These are phyloP conservation scores for Venturia asperata DNA, from an alignment of 2,329 filamentous ascomycete species.

Conservation along the genomic window DNA sequence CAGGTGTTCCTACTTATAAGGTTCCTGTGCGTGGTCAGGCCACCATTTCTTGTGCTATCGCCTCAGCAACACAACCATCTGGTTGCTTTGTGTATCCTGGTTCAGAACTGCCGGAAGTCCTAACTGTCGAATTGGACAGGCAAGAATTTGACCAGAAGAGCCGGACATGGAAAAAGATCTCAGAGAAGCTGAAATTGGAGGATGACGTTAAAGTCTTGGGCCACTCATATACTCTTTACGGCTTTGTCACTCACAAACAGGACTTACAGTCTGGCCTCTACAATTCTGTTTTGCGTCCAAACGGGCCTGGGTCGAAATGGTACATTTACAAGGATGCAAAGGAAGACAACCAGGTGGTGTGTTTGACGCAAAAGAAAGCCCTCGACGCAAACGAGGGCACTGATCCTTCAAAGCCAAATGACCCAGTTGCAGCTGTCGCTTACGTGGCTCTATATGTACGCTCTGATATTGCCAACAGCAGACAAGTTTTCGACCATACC, in stretches of 20 bases:
- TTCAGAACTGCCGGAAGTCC: slow-evolving; percentile 39
- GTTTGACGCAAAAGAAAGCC: slow-evolving; percentile 50
- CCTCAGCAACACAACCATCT: slow-evolving; percentile 25
- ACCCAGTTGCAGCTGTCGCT: slow-evolving; percentile 37
- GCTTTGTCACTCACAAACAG: slow-evolving; percentile 54
- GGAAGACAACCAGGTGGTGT: slow-evolving; percentile 49
- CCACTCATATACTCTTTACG: slow-evolving; percentile 50
- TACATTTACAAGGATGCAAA: slow-evolving; percentile 50
- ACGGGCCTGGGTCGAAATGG: slow-evolving; percentile 50
- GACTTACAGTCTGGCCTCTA: slow-evolving; percentile 52
- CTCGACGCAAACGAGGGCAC: slow-evolving; percentile 45
- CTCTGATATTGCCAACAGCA: slow-evolving; percentile 36
- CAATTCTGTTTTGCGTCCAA: slow-evolving; percentile 53
- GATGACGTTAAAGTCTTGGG: slow-evolving; percentile 46
- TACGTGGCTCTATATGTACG: slow-evolving; percentile 53
- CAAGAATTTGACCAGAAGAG: slow-evolving; percentile 48
- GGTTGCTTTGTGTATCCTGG: slow-evolving; percentile 23
- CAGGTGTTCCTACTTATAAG: slow-evolving; percentile 30
- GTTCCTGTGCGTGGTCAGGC: slow-evolving; percentile 31
- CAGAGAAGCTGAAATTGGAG: slow-evolving; percentile 50
- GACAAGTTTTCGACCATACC: slow-evolving; percentile 32
- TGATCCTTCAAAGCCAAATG: slow-evolving; percentile 35
- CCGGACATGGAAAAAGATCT: slow-evolving; percentile 51
- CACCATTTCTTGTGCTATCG: slow-evolving; percentile 38
- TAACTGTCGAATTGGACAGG: slow-evolving; percentile 51